Evolutionary conservation across 495 filamentous ascomycete species (phyloP).

Genomic region (Talaromyces wortmannii): DNA sequence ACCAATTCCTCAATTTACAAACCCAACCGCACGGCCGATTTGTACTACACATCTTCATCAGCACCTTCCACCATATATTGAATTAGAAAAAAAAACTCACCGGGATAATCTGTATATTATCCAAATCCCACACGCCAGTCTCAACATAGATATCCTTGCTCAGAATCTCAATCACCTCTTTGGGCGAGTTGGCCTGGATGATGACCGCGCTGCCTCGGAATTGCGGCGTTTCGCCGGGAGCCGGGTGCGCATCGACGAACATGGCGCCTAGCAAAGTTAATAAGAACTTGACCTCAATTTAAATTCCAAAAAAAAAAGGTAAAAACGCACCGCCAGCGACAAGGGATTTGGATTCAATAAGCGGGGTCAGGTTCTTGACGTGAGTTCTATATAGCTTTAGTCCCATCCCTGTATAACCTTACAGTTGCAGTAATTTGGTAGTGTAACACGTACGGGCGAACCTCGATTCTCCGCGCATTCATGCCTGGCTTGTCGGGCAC

Average conservation of each 20-base stretch:
- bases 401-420: not conserved
- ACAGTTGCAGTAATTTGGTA: not conserved
- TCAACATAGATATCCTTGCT: slow-evolving; percentile 61
- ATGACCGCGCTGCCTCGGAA: slow-evolving; percentile 63
- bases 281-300: not conserved
- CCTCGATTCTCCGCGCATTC: slow-evolving; percentile 61
- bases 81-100: slow-evolving; percentile 12
- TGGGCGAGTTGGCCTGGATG: slow-evolving; percentile 49
- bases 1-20: not conserved
- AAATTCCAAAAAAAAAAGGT: not conserved
- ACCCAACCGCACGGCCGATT: not conserved
- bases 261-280: slow-evolving; percentile 45
- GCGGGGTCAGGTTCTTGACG: slow-evolving; percentile 28
- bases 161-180: slow-evolving; percentile 58
- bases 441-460: slow-evolving; percentile 56
- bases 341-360: slow-evolving; percentile 22
- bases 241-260: slow-evolving; percentile 49
- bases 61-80: not conserved
- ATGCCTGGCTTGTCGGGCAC: slow-evolving; percentile 67
- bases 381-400: not conserved
- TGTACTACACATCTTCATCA: not conserved
- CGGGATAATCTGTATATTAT: slow-evolving; percentile 49
- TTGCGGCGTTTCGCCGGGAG: slow-evolving; percentile 47
- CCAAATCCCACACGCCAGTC: slow-evolving; percentile 72
- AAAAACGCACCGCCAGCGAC: slow-evolving; percentile 30